Evolutionary conservation across 441 rosid species (phyloP).

Genomic region (Populus tomentosa): DNA sequence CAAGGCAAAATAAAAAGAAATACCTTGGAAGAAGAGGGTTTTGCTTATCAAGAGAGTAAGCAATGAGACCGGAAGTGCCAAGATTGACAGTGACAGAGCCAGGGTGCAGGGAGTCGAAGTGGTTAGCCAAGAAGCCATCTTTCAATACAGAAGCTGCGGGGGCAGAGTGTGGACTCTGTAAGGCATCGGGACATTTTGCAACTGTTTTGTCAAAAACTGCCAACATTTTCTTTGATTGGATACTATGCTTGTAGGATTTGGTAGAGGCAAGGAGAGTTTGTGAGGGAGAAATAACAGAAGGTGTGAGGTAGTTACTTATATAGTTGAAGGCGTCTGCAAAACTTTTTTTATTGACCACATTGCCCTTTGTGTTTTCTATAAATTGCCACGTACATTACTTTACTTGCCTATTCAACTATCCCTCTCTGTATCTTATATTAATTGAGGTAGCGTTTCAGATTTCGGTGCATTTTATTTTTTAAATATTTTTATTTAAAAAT

Average conservation of each 20-base stretch:
- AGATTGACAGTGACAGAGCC: slow-evolving; percentile 63
- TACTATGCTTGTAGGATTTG: neutral
- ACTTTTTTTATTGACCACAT: neutral
- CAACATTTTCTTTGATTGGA: slow-evolving; percentile 39
- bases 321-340: neutral
- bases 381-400: neutral
- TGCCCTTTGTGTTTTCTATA: neutral
- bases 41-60: slow-evolving; percentile 64
- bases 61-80: slow-evolving; percentile 68
- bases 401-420: too few relatives aligned
- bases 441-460: too few relatives aligned
- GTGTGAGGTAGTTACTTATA: neutral
- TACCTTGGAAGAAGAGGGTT: slow-evolving; percentile 92
- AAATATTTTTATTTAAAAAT: too few relatives aligned
- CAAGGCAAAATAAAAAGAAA: neutral
- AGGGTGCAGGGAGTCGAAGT: slow-evolving; percentile 50
- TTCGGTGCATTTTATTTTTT: too few relatives aligned
- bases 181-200: slow-evolving; percentile 80
- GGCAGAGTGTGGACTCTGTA: slow-evolving; percentile 51
- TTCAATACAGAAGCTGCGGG: slow-evolving; percentile 51
- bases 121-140: slow-evolving; percentile 59
- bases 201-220: slow-evolving; percentile 85
- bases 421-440: too few relatives aligned
- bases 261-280: neutral
- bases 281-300: neutral